Evolutionary conservation across 1,139 yeast genomes (phyloP).

Genomic region (Diutina catenulata): DNA sequence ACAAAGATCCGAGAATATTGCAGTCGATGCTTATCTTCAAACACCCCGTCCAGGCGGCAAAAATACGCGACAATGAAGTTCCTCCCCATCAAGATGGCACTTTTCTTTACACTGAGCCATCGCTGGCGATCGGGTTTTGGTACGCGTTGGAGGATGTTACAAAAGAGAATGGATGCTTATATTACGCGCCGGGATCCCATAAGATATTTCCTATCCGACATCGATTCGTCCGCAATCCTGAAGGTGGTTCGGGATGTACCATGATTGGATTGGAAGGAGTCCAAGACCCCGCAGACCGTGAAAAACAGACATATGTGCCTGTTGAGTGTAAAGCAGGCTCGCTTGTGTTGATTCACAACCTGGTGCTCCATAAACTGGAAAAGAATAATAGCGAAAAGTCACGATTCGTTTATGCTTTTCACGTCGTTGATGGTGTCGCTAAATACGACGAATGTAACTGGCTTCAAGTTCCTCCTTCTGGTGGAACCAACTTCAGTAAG

Average conservation of each 20-base stretch:
- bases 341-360: conserved; percentile 55
- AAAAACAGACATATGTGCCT: conserved; percentile 29
- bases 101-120: conserved; percentile 62
- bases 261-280: conserved; percentile 21
- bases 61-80: conserved; percentile 51
- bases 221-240: conserved; percentile 48
- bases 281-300: conserved; percentile 11
- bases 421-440: conserved; percentile 55
- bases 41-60: conserved; percentile 39
- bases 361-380: conserved; percentile 63
- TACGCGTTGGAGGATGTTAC: conserved; percentile 72
- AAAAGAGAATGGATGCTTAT: conserved; percentile 53
- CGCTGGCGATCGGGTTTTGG: conserved; percentile 72
- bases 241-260: conserved; percentile 40
- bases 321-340: conserved; percentile 66
- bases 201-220: conserved; percentile 44
- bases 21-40: conserved; percentile 77
- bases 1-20: conserved; percentile 55
- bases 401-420: conserved; percentile 72
- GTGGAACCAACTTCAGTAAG: conserved; percentile 49
- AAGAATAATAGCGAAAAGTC: conserved; percentile 43
- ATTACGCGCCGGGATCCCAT: conserved; percentile 69
- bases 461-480: conserved; percentile 62
- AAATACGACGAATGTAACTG: conserved; percentile 57
- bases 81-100: conserved; percentile 75